These are phyloP conservation scores for Tuctoria greenei DNA, from an alignment of 176 grass and related monocot species.

Conservation along the genomic window DNA sequence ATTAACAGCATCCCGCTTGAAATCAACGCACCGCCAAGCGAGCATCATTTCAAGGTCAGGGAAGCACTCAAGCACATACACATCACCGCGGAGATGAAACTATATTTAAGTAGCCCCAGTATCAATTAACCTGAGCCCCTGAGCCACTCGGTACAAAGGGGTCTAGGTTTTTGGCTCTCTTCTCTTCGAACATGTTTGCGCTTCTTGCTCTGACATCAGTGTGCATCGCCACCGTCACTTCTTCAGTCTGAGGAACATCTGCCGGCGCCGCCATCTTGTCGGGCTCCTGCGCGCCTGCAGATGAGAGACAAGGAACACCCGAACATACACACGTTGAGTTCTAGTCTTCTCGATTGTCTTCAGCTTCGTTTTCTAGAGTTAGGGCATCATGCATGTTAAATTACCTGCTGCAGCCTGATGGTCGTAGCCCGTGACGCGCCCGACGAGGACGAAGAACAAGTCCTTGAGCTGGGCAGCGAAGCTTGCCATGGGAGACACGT, in stretches of 20 bases:
- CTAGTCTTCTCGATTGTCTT: not conserved
- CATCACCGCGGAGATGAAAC: too few relatives aligned
- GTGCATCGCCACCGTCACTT: not conserved
- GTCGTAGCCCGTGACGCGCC: conserved; percentile 29
- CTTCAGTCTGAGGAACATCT: not conserved
- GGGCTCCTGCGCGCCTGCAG: not conserved
- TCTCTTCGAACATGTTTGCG: not conserved
- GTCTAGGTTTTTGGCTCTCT: not conserved
- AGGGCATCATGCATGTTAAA: not conserved
- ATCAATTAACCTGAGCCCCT: not conserved
- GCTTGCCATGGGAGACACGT: conserved; percentile 29
- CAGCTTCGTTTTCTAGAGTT: not conserved
- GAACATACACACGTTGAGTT: not conserved
- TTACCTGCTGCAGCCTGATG: conserved; percentile 12
- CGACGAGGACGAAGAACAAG: conserved; percentile 34
- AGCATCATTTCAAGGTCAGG: too few relatives aligned
- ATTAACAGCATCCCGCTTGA: not conserved
- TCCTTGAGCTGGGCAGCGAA: conserved; percentile 43
- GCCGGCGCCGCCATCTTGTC: not conserved
- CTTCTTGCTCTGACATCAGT: conserved; percentile 27
- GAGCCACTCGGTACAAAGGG: not conserved
- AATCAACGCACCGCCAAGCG: not conserved
- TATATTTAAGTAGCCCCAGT: not conserved
- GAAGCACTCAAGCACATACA: too few relatives aligned
- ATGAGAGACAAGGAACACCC: not conserved